Conservation (phyloP, 257 asterid species). For the Striga asiatica region DNA sequence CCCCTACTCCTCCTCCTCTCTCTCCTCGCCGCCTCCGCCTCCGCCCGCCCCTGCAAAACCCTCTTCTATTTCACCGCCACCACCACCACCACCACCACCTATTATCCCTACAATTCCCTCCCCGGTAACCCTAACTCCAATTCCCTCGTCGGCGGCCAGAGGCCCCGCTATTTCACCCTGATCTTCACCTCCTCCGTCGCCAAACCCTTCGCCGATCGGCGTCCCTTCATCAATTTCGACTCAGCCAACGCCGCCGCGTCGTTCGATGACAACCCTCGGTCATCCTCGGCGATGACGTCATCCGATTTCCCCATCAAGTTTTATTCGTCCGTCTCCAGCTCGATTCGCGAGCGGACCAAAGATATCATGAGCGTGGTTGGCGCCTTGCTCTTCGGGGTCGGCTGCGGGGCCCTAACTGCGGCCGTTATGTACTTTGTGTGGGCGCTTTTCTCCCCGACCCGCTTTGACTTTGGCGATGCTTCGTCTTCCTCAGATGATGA, state of each 20-base stretch:
- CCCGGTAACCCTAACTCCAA: no score
- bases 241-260: constrained; percentile 14
- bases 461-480: constrained; percentile 38
- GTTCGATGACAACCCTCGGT: constrained; percentile 1
- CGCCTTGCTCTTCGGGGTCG: constrained; percentile 69
- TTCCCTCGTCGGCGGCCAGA: no score
- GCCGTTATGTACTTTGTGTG: constrained; percentile 58
- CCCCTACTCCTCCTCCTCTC: neutral
- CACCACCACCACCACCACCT: no score
- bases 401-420: constrained; percentile 71
- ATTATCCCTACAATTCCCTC: no score
- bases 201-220: constrained; percentile 10
- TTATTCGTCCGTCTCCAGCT: constrained; percentile 49
- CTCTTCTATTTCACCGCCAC: no score
- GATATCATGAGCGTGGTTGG: constrained; percentile 75
- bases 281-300: constrained; percentile 18
- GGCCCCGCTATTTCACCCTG: no score
- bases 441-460: constrained; percentile 49
- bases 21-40: no score
- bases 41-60: no score
- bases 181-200: constrained; percentile 30
- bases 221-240: constrained; percentile 21
- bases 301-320: constrained; percentile 27
- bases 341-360: constrained; percentile 55
- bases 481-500: constrained; percentile 32